Evolutionary conservation across 192 early-diverging fungal species (phyloP), one percentile per base, ranked within the genome.

Genomic region (Funneliformis geosporum): DNA sequence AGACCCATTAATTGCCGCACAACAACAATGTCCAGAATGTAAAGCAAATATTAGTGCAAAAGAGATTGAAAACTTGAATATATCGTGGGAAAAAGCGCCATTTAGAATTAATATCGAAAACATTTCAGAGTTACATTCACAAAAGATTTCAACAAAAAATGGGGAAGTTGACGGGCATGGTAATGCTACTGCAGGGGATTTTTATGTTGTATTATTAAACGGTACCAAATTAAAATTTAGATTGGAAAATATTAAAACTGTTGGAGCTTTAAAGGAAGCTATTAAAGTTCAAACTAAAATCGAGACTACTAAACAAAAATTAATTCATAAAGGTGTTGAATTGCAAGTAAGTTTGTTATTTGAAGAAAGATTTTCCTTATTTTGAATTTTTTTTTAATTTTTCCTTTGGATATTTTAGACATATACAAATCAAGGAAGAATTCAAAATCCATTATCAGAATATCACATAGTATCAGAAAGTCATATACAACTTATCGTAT

Each of bases 181-280:
- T 28, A 42, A 18, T 18, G 2, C 42, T 14, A n/a, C 25, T 27
- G 16, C 18, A 12, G 75, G 75, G 25, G n/a, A 77, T 33, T 55
- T 80, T n/a, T 80, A 80, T 38, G 79, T 80, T 18, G 79, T 80
- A 11, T 39, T 80, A 40, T 75, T 80, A 39, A 76, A 73, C 25
- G 79, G 79, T 33, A n/a, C 75, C 12, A 73, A 68, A 27, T n/a
- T 80, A 5, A 38, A 43, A 62, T 75, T 80, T 28, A 18, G 23
- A 7, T 27, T 59, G 5, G 66, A 61, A 44, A 38, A 46, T 25
- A 27, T 75, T 61, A 61, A n/a, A 39, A 74, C 60, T 6, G 28
- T 80, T 43, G 10, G 28, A 23, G 55, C n/a, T 47, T 27, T 80
- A 33, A 74, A 43, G 50, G 38, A 47, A 76, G 38, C 47, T 27